phyloP scores from a whole-genome alignment of 306 rosid genomes.

The Dryas octopetala region DNA sequence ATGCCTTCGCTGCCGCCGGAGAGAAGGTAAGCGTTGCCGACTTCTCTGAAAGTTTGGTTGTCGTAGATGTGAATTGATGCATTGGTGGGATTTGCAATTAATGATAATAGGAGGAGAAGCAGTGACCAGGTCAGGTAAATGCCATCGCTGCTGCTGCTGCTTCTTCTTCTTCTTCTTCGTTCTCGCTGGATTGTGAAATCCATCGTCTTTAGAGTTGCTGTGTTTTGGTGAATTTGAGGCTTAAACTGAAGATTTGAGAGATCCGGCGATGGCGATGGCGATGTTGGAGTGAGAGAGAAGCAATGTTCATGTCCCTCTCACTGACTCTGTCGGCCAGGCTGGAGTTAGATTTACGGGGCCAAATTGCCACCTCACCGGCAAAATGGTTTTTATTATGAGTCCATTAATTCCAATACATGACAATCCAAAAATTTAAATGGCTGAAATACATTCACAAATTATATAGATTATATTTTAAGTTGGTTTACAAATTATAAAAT shows the following conservation, averaged over 20 bases:
- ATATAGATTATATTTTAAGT: no score
- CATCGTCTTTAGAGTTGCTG: neutral
- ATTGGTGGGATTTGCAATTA: constrained; percentile 23
- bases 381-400: no score
- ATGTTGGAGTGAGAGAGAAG: constrained; percentile 7
- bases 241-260: neutral
- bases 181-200: neutral
- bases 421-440: no score
- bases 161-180: neutral
- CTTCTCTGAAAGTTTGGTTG: constrained; percentile 57
- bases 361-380: no score
- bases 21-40: constrained; percentile 85
- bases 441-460: no score
- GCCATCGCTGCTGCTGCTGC: neutral
- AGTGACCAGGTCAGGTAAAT: neutral
- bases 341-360: neutral
- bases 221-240: neutral
- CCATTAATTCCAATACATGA: no score
- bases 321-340: constrained; percentile 12
- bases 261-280: neutral
- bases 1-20: constrained; percentile 98
- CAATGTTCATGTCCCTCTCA: neutral
- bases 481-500: no score
- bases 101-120: neutral
- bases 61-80: constrained; percentile 86